phyloP scores from a whole-genome alignment of 805 yeast species.

The Candida silvatica region DNA sequence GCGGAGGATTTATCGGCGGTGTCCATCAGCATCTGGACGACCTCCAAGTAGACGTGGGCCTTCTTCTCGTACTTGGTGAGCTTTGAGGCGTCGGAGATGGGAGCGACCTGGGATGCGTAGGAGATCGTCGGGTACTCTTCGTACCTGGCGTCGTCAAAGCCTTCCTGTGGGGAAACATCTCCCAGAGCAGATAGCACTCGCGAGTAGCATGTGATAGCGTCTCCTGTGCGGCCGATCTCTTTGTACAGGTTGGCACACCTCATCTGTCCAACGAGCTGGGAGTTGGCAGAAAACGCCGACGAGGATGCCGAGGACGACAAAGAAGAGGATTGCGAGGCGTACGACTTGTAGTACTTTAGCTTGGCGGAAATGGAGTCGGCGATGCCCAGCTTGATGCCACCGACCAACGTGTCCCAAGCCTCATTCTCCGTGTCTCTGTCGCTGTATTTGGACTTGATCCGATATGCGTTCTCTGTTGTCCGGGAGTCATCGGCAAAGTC shows the following conservation, averaged over 20 bases:
- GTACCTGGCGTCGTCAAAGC: slow-evolving; percentile 8
- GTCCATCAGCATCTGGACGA: slow-evolving; percentile 14
- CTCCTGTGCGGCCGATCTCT: slow-evolving; percentile 50
- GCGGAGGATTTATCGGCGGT: slow-evolving; percentile 3
- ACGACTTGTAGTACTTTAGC: slow-evolving; percentile 30
- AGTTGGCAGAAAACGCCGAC: no score
- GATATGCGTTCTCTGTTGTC: slow-evolving; percentile 29
- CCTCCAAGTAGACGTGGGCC: slow-evolving; percentile 14
- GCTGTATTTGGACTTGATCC: slow-evolving; percentile 28
- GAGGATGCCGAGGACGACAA: no score
- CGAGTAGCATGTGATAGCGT: slow-evolving; percentile 46
- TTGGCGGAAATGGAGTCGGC: slow-evolving; percentile 46
- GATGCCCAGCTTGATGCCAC: slow-evolving; percentile 38
- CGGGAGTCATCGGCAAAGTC: slow-evolving; percentile 22
- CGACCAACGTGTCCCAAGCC: slow-evolving; percentile 38
- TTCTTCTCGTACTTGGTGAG: slow-evolving; percentile 6
- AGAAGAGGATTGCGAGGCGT: no score
- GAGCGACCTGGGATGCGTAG: not conserved
- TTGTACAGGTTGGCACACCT: slow-evolving; percentile 30
- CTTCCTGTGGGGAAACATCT: slow-evolving; percentile 9
- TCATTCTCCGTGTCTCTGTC: slow-evolving; percentile 34
- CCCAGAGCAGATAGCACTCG: slow-evolving; percentile 26
- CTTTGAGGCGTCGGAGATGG: slow-evolving; percentile 5
- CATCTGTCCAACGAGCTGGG: slow-evolving; percentile 8
- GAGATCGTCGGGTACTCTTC: slow-evolving; percentile 8